Conservation (phyloP, 805 yeast genomes). For the Saturnispora bothae region DNA sequence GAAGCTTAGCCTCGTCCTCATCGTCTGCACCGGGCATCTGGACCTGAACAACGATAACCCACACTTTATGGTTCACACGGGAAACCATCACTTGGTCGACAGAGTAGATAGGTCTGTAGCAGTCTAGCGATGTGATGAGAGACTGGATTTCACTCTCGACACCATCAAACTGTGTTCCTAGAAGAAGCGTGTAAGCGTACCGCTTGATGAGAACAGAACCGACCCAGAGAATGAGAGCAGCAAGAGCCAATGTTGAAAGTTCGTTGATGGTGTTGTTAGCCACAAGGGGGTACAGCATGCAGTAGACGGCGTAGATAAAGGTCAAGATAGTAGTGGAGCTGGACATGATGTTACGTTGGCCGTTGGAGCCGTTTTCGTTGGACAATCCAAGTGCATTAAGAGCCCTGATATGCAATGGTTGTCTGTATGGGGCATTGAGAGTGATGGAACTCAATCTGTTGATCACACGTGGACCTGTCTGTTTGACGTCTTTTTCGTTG, state of each 20-base stretch:
- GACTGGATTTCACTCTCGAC: slow-evolving; percentile 31
- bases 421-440: slow-evolving; percentile 17
- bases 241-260: slow-evolving; percentile 19
- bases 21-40: slow-evolving; percentile 60
- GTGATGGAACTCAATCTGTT: slow-evolving; percentile 22
- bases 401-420: slow-evolving; percentile 6
- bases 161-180: slow-evolving; percentile 41
- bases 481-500: background rate
- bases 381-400: slow-evolving; percentile 6
- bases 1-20: slow-evolving; percentile 52
- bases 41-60: slow-evolving; percentile 45
- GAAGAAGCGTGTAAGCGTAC: slow-evolving; percentile 41
- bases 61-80: slow-evolving; percentile 52
- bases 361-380: slow-evolving; percentile 1
- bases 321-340: slow-evolving; percentile 39
- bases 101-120: slow-evolving; percentile 39
- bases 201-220: slow-evolving; percentile 34
- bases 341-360: slow-evolving; percentile 13
- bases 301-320: slow-evolving; percentile 22
- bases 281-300: slow-evolving; percentile 23
- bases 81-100: slow-evolving; percentile 43
- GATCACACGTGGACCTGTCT: slow-evolving; percentile 5
- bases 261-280: slow-evolving; percentile 17
- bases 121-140: slow-evolving; percentile 36
- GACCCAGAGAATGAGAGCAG: slow-evolving; percentile 17